Evolutionary conservation across 2,329 filamentous ascomycete genomes (phyloP), one percentile per base, ranked within the genome.

Genomic region (Hypocreales sp.): DNA sequence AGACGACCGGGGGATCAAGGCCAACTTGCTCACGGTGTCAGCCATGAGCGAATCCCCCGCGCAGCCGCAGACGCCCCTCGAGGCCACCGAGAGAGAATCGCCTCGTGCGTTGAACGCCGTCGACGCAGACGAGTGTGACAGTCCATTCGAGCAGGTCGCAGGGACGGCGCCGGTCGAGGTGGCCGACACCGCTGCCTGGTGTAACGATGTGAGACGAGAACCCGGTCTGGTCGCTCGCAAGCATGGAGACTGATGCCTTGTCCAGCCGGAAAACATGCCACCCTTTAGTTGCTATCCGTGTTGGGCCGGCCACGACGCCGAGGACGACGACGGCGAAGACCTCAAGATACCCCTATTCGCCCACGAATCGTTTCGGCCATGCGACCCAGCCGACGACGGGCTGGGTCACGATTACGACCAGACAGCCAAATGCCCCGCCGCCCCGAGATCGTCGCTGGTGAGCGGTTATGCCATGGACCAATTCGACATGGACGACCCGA

Each of bases 351-450:
- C 60, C 1, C 45, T 64, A 5, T 64, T 64, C 34, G 49, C 60
- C 4, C 60, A 65, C 30, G 61, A 66, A 36, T 51, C 50, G 20
- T 46, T 56, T 19, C 59, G 58, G 8, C 48, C 52, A n/a, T 52
- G 55, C 29, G 47, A 50, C 17, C 44, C 50, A 20, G 45, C 42
- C 11, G 47, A 51, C 22, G 41, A 46, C 13, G 47, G 46, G 8
- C 35, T 40, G 7, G 42, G 53, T 10, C 40, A 48, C 24, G 47
- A 46, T 13, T 33, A 31, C 13, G 31, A 35, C 17, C 35, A 33
- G 19, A 32, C 25, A 13, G 36, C 35, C 32, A 42, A 31, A 26
- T 29, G 24, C 25, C 39, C 24, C 15, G 31, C n/a, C n/a, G n/a
- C n/a, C n/a, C n/a, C n/a, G n/a, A n/a, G n/a, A n/a, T n/a, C n/a